These are phyloP conservation scores for Phialophora tarda DNA, from an alignment of 2,329 filamentous ascomycete genomes.

Conservation along the genomic window DNA sequence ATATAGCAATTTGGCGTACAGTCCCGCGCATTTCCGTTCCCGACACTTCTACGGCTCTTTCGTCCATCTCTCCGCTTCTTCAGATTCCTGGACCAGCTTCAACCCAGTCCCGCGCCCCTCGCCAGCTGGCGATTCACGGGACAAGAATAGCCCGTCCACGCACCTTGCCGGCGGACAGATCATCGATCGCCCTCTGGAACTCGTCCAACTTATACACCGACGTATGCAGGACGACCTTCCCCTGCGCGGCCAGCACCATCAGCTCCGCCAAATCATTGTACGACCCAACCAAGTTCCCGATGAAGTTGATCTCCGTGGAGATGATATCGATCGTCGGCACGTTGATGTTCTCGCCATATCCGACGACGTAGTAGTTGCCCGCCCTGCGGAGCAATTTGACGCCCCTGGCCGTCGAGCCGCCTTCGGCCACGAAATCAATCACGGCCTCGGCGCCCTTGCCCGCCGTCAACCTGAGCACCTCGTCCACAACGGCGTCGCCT, in stretches of 20 bases:
- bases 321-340: constrained; percentile 33
- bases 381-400: constrained; percentile 28
- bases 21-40: background rate
- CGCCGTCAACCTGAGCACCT: constrained; percentile 24
- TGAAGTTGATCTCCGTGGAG: constrained; percentile 34
- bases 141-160: constrained; percentile 28
- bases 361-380: constrained; percentile 31
- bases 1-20: background rate
- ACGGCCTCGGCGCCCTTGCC: constrained; percentile 31
- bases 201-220: constrained; percentile 32
- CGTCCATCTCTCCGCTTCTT: background rate
- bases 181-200: constrained; percentile 31
- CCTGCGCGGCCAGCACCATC: constrained; percentile 32
- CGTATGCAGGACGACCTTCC: constrained; percentile 30
- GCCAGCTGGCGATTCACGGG: constrained; percentile 11
- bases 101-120: background rate
- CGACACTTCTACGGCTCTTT: too few relatives aligned
- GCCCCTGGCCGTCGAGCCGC: constrained; percentile 29
- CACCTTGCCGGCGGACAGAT: constrained; percentile 28
- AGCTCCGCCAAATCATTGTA: constrained; percentile 33
- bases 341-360: constrained; percentile 30
- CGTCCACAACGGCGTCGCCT: constrained; percentile 18
- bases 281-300: constrained; percentile 32
- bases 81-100: background rate
- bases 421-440: constrained; percentile 34